Base-by-base conservation (phyloP, 75 land plant genomes). In the Selaginella tamariscina region DNA sequence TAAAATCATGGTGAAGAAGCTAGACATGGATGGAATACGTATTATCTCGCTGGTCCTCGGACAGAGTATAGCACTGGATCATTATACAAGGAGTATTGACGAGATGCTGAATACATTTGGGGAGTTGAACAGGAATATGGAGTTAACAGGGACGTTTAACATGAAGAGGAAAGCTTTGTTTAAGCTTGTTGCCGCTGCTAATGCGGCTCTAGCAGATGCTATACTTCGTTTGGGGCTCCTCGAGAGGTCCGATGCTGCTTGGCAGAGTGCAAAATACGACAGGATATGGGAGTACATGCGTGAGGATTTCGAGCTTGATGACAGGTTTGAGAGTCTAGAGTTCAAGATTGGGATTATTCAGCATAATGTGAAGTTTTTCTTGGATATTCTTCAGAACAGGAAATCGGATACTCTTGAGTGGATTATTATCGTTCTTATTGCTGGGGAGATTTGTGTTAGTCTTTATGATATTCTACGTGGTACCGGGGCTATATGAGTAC, bases 31-130 rank as follows among this genome's bases (percentile, higher is more conserved):
- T 77, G 71, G 83, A 32, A 78, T 91, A 29, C 86, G 97, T 22
- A 77, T 89, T 33, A 86, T 91, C 39, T 89, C 80, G 56, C 83
- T 78, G 56, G 84, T 91, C 9, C 88, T 91, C 49, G 85, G 88
- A 24, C 89, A 91, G 79, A 91, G 97, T 64, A 82, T 91, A 68
- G 94, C 97, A 28, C 80, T 91, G 27, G 97, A 91, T 39, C 74
- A 88, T 57, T 86, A 78, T 76, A 75, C 92, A 27, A 69, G 77
- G 32, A 91, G 87, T 81, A 91, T 88, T 59, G 96, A 88, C 87
- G 82, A 79, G 44, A 85, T 91, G 86, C 81, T 91, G 56, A 77
- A 78, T 77, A 85, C 85, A 66, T 91, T 91, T 57, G 77, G 81
- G 21, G 85, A 84, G 54, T 74, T 91, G 56, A 91, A 91, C 70